Percentiles rank a stretch among this genome's conserved stretches.
phyloP scores from a whole-genome alignment of 169 alveolate species.

The Plasmodium adleri region DNA sequence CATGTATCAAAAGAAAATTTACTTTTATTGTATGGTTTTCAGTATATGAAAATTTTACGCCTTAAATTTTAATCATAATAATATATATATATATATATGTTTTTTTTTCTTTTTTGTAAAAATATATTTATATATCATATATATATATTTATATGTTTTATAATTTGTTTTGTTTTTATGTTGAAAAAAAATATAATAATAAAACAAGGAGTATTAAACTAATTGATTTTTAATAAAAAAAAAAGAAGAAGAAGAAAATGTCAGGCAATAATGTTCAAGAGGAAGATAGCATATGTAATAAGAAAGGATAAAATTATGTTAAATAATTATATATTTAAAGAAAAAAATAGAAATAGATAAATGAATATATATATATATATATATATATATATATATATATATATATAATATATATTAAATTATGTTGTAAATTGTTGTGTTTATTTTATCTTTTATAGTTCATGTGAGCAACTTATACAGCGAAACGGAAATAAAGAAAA shows the following conservation, averaged over 20 bases:
- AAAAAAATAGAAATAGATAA: neutral
- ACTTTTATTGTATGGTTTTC: too few relatives aligned
- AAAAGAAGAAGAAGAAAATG: conserved; percentile 22
- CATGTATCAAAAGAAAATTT: too few relatives aligned
- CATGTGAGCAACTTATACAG: conserved; percentile 63
- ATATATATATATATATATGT: neutral
- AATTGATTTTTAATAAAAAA: neutral
- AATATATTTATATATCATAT: neutral
- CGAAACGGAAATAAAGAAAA: conserved; percentile 56
- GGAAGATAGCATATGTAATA: conserved; percentile 40
- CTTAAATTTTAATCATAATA: too few relatives aligned
- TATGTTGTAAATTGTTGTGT: neutral
- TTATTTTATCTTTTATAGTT: conserved; percentile 21
- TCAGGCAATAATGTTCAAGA: neutral
- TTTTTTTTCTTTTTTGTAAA: neutral
- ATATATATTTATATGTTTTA: too few relatives aligned
- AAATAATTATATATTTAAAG: neutral
- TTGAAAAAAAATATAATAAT: too few relatives aligned
- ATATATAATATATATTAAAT: neutral
- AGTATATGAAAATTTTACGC: too few relatives aligned
- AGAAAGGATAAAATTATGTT: neutral
- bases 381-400: neutral
- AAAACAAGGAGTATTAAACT: too few relatives aligned
- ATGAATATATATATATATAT: neutral
- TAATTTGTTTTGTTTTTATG: neutral